Conservation (phyloP, 495 filamentous ascomycete genomes). For the Penicillium soppii region DNA sequence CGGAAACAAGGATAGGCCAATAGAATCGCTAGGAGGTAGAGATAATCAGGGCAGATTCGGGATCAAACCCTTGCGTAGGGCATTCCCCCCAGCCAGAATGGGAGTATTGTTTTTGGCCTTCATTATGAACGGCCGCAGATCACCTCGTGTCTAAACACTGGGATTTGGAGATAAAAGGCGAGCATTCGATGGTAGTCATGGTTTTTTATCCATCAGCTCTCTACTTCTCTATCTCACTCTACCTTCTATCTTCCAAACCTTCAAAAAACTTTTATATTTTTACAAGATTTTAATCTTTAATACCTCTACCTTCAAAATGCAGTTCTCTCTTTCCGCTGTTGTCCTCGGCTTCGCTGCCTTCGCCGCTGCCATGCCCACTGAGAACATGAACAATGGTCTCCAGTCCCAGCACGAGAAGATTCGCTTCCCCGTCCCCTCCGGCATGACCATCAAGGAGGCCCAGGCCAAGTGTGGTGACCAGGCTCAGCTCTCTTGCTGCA, state of each 20-base stretch:
- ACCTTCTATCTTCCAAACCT: slow-evolving; percentile 9
- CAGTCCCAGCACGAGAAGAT: slow-evolving; percentile 15
- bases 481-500: slow-evolving; percentile 51
- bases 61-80: slow-evolving; percentile 17
- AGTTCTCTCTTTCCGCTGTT: slow-evolving; percentile 26
- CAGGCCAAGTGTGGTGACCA: slow-evolving; percentile 49
- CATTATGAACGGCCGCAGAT: slow-evolving; percentile 1
- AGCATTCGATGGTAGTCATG: neutral
- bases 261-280: slow-evolving; percentile 7
- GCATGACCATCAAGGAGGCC: slow-evolving; percentile 47
- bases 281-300: slow-evolving; percentile 28
- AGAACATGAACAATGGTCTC: slow-evolving; percentile 14
- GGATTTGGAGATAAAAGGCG: slow-evolving; percentile 25
- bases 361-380: slow-evolving; percentile 16
- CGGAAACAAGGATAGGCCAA: slow-evolving; percentile 9
- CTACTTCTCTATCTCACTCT: slow-evolving; percentile 12
- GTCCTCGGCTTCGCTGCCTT: slow-evolving; percentile 23
- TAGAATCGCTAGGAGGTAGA: slow-evolving; percentile 1
- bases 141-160: slow-evolving; percentile 7
- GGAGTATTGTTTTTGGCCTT: slow-evolving; percentile 16
- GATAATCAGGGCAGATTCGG: slow-evolving; percentile 1
- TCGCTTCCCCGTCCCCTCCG: slow-evolving; percentile 36
- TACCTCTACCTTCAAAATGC: slow-evolving; percentile 22
- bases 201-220: slow-evolving; percentile 13
- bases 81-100: slow-evolving; percentile 21